A percentile compares a stretch with the other conserved stretches of the same genome.
phyloP scores from a whole-genome alignment of 768 basidiomycete genomes.

The Xerocomus brunneocitrinus region DNA sequence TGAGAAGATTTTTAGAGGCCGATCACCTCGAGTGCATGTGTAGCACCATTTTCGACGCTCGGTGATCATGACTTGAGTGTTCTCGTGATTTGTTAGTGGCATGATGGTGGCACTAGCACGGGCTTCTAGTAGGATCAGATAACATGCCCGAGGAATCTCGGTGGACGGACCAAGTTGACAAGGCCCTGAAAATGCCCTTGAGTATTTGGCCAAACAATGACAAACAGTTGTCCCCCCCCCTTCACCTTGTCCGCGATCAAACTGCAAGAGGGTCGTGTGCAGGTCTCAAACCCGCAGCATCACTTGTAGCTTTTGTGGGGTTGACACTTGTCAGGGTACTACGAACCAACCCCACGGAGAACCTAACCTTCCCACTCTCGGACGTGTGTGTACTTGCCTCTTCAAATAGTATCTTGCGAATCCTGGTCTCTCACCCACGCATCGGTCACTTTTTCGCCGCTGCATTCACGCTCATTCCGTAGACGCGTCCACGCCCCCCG shows the following conservation, averaged over 20 bases:
- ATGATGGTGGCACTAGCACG: background rate
- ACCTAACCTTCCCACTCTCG: slow-evolving; percentile 10
- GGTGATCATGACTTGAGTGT: background rate
- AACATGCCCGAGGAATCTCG: background rate
- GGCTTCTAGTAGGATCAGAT: background rate
- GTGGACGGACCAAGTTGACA: too few species aligned
- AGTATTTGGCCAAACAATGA: background rate
- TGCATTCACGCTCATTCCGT: slow-evolving; percentile 8
- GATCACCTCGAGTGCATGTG: background rate
- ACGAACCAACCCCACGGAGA: slow-evolving; percentile 9
- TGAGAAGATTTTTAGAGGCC: background rate
- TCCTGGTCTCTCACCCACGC: slow-evolving; percentile 8
- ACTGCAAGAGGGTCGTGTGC: background rate
- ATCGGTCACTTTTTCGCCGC: slow-evolving; percentile 14
- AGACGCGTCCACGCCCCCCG: background rate
- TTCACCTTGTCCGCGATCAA: background rate
- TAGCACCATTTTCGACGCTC: background rate
- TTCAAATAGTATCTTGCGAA: slow-evolving; percentile 10
- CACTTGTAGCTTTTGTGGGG: background rate
- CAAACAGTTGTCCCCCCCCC: background rate
- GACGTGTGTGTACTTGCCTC: slow-evolving; percentile 4
- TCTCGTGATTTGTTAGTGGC: background rate
- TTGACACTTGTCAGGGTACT: slow-evolving; percentile 5
- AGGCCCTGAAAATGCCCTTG: too few species aligned
- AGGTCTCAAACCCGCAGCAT: background rate